Evolutionary conservation across 2,329 filamentous ascomycete species (phyloP), one percentile per base, ranked within the genome.

Genomic region (Triangularia verruculosa): DNA sequence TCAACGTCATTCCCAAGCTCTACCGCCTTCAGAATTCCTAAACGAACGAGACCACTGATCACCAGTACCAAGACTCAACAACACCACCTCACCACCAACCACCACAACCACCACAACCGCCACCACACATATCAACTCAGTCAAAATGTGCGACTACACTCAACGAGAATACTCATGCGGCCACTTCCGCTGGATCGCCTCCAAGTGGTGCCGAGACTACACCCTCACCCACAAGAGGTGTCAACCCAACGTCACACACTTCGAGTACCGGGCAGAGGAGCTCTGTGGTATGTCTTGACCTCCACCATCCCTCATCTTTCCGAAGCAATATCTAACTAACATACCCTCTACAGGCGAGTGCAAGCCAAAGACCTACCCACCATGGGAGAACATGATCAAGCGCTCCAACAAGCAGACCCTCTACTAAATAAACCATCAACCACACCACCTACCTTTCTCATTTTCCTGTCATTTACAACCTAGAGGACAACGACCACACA

Each of bases 81-180:
- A 9, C 20, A 53, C 47, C 3, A 17, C 3, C 11, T 12, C 30
- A 9, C 12, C 11, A 34, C 15, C 52, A 9, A 32, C 61, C 53
- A 12, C 22, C 25, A 11, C 17, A 6, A 28, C 22, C 25, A 24
- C 20, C n/a, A n/a, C n/a, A n/a, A n/a, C n/a, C n/a, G n/a, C n/a
- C n/a, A n/a, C n/a, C n/a, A n/a, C n/a, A n/a, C n/a, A n/a, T n/a
- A n/a, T n/a, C n/a, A n/a, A n/a, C n/a, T n/a, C 52, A 57, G 24
- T 43, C 64, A 77, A 64, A 66, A 82, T 82, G 80, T 82, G 80
- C 74, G 81, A 82, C 73, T 82, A 81, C 71, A 82, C 81, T 61
- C 81, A 82, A 68, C 63, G 73, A 54, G 74, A 75, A 58, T 75
- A 74, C 65, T 68, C 69, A 6, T 75, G 74, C 70, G 74, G 74